These are phyloP conservation scores for Neonectria neomacrospora DNA, from an alignment of 2,329 filamentous ascomycete genomes.

Conservation along the genomic window DNA sequence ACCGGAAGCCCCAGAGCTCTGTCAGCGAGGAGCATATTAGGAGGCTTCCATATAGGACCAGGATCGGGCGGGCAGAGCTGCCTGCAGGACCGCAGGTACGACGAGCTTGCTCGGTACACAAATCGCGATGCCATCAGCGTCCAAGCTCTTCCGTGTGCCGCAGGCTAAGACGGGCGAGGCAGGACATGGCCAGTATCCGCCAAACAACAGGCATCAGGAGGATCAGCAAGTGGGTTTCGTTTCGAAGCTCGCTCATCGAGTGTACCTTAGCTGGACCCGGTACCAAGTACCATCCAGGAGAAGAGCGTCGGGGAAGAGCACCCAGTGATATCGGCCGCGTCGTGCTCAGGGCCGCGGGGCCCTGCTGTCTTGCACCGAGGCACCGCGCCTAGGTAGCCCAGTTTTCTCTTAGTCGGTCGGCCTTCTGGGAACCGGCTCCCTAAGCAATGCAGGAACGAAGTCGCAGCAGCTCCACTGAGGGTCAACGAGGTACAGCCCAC, in stretches of 20 bases:
- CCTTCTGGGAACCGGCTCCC: slow-evolving; percentile 33
- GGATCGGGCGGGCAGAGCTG: slow-evolving; percentile 20
- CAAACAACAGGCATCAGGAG: slow-evolving; percentile 28
- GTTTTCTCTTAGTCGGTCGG: slow-evolving; percentile 30
- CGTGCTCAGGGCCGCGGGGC: slow-evolving; percentile 31
- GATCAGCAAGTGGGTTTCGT: slow-evolving; percentile 37
- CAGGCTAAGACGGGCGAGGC: slow-evolving; percentile 22
- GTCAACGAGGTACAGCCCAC: slow-evolving; percentile 34
- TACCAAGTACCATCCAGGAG: slow-evolving; percentile 20
- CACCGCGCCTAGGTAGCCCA: slow-evolving; percentile 32
- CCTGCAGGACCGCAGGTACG: slow-evolving; percentile 8
- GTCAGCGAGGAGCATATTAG: slow-evolving; percentile 14
- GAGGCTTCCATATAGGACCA: slow-evolving; percentile 26
- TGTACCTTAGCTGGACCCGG: slow-evolving; percentile 24
- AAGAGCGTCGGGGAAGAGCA: slow-evolving; percentile 7
- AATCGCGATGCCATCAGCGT: slow-evolving; percentile 23
- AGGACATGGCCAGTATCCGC: slow-evolving; percentile 25
- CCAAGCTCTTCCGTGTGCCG: slow-evolving; percentile 25
- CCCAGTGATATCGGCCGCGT: slow-evolving; percentile 32
- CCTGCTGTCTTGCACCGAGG: slow-evolving; percentile 27
- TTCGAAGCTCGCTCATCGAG: slow-evolving; percentile 31
- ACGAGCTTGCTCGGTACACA: slow-evolving; percentile 6
- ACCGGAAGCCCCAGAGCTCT: slow-evolving; percentile 15
- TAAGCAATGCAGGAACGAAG: slow-evolving; percentile 46
- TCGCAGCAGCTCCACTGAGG: slow-evolving; percentile 35